Conservation (phyloP, 768 basidiomycete genomes). For the Melanogaster broomeanus region DNA sequence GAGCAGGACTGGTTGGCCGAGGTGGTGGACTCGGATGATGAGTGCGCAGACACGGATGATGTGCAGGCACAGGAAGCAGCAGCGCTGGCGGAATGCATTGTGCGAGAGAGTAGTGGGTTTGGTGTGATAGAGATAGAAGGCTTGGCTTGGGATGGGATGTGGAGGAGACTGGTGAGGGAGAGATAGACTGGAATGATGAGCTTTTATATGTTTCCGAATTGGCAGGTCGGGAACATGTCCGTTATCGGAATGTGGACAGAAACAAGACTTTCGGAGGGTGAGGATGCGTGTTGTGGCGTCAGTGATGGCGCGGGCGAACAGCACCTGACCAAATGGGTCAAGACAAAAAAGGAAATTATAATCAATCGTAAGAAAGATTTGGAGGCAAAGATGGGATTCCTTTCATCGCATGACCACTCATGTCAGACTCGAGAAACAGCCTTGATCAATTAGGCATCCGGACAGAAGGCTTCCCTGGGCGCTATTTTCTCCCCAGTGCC, state of each 20-base stretch:
- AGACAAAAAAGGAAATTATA: constrained; percentile 16
- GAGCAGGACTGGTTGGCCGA: constrained; percentile 4
- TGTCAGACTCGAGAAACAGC: constrained; percentile 31
- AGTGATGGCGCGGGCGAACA: constrained; percentile 36
- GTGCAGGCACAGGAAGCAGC: constrained; percentile 11
- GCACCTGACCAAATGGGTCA: constrained; percentile 29
- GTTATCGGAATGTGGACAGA: constrained; percentile 38
- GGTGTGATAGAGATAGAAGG: background rate
- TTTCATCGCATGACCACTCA: constrained; percentile 26
- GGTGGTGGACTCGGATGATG: constrained; percentile 9
- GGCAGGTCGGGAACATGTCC: constrained; percentile 34
- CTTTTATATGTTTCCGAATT: constrained; percentile 30
- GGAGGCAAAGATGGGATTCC: constrained; percentile 8
- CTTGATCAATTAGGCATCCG: constrained; percentile 17
- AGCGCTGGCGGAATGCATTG: constrained; percentile 22
- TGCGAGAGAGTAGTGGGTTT: background rate
- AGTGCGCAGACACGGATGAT: constrained; percentile 4
- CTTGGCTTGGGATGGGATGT: background rate
- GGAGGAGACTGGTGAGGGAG: background rate
- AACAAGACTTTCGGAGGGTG: constrained; percentile 33
- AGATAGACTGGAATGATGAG: background rate
- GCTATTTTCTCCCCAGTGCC: constrained; percentile 22
- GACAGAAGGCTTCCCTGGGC: constrained; percentile 17
- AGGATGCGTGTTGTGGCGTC: constrained; percentile 40
- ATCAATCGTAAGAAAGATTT: background rate